These are phyloP conservation scores for Pyrenochaeta sp. DNA, from an alignment of 2,329 filamentous ascomycete species.

Conservation along the genomic window DNA sequence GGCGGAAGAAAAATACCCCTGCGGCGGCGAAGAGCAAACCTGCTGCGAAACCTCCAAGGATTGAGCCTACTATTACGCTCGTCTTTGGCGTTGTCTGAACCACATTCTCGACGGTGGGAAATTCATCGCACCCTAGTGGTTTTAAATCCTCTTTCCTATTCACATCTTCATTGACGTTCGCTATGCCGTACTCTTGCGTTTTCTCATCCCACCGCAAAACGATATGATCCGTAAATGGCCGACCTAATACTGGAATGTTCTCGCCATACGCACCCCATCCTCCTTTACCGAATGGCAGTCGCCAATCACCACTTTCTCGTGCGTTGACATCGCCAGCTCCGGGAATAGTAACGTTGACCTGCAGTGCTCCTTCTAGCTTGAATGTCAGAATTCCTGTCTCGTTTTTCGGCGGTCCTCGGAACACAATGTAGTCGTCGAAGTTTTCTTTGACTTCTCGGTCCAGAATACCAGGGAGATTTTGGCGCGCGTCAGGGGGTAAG, in stretches of 20 bases:
- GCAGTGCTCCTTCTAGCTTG: slow-evolving; percentile 15
- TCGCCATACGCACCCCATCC: slow-evolving; percentile 25
- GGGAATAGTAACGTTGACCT: slow-evolving; percentile 19
- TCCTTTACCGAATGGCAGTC: slow-evolving; percentile 5
- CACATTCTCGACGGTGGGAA: slow-evolving; percentile 11
- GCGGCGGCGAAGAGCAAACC: slow-evolving; percentile 19
- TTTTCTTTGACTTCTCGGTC: slow-evolving; percentile 5
- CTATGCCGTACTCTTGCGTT: slow-evolving; percentile 21
- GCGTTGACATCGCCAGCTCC: slow-evolving; percentile 7
- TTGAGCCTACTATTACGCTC: slow-evolving; percentile 17
- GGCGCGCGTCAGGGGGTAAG: slow-evolving; percentile 9
- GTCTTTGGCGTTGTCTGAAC: slow-evolving; percentile 4
- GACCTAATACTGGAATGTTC: slow-evolving; percentile 17
- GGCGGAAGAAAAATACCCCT: slow-evolving; percentile 18
- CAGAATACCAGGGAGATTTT: slow-evolving; percentile 7
- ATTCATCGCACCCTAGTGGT: slow-evolving; percentile 23
- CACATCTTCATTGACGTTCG: slow-evolving; percentile 10
- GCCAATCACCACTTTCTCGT: slow-evolving; percentile 12
- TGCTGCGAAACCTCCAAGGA: slow-evolving; percentile 19
- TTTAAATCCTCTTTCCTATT: slow-evolving; percentile 10
- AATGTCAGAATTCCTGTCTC: slow-evolving; percentile 17
- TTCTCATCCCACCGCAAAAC: slow-evolving; percentile 21
- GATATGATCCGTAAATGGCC: slow-evolving; percentile 21
- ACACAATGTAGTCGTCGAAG: slow-evolving; percentile 2
- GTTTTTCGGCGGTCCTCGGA: slow-evolving; percentile 2